Evolutionary conservation across 768 basidiomycete genomes (phyloP), one percentile per base, ranked within the genome.

Genomic region (Macrolepiota dolichaula): DNA sequence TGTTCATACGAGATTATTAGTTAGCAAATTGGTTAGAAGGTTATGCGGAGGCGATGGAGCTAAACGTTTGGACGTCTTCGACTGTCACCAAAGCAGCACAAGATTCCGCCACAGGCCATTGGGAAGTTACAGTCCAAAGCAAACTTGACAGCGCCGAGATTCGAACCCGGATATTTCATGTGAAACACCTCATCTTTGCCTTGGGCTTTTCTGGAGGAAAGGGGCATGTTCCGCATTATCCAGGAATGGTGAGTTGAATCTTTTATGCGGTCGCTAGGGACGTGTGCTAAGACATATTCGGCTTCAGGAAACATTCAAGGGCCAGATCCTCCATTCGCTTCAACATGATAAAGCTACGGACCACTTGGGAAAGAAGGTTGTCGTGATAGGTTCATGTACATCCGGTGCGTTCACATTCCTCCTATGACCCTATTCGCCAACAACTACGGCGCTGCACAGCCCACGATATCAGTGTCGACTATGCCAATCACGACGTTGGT

Each of bases 301-400:
- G 11, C 54, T 55, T 11, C 61, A 85, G 81, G 80, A 84, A 22
- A 75, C 73, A 4, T 91, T 88, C 77, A 81, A 85, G 64, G 90
- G 90, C 7, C 73, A 82, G 54, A 70, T 85, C 3, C 64, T 85
- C 15, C 90, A 92, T 68, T 88, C 88, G 0, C 76, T 71, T 4
- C 67, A 78, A 27, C 84, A 89, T 69, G 77, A 79, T 42, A 74
- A 70, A n/a, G 85, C 86, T 0, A 71, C 74, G 11, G 84, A 85
- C 42, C 85, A 85, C 64, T 49, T 68, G 1, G 89, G 87, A 13
- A 91, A 91, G 74, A 91, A 86, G 67, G 87, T 89, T 0, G 77
- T 86, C 3, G 83, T 92, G 1, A 73, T 91, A 3, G 89, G 89
- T 1, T 79, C 88, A 13, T 84, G 84, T 55, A 88, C 86, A 11